These are phyloP conservation scores for Saururus chinensis DNA, from an alignment of 164 flowering plant species.

Conservation along the genomic window DNA sequence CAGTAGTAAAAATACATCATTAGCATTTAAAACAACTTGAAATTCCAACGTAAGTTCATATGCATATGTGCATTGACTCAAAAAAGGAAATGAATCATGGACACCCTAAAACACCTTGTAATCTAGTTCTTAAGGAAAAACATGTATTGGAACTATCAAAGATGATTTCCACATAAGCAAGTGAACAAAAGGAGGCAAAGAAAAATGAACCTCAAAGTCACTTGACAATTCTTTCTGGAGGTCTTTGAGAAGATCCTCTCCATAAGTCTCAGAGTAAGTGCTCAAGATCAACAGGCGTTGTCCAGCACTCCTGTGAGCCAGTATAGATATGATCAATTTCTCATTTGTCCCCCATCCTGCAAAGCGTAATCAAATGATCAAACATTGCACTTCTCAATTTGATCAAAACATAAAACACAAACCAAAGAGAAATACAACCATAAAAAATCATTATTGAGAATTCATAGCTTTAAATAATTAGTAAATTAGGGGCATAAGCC, in stretches of 20 bases:
- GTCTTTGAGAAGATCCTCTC: slow-evolving; percentile 62
- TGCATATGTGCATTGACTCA: too few relatives aligned
- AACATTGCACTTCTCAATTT: background rate
- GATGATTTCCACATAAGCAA: background rate
- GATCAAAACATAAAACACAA: background rate
- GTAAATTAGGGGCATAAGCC: background rate
- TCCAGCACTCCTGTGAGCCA: slow-evolving; percentile 65
- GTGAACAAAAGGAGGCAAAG: background rate
- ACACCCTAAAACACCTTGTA: too few relatives aligned
- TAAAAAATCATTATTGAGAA: background rate
- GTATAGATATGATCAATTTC: slow-evolving; percentile 44
- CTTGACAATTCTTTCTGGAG: slow-evolving; percentile 57
- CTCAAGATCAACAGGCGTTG: slow-evolving; percentile 46
- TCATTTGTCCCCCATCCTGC: slow-evolving; percentile 92
- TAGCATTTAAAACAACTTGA: too few relatives aligned
- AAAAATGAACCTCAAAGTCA: slow-evolving; percentile 50
- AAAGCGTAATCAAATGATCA: slow-evolving; percentile 5
- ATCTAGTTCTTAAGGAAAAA: too few relatives aligned
- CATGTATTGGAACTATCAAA: background rate
- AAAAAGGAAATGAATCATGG: too few relatives aligned
- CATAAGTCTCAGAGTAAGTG: slow-evolving; percentile 42
- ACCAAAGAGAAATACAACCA: background rate
- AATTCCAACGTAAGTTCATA: too few relatives aligned
- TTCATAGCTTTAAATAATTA: too few relatives aligned
- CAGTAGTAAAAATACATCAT: too few relatives aligned